Base-by-base conservation (phyloP, 1,284 basidiomycete species). In the Amylostereum chailletii region DNA sequence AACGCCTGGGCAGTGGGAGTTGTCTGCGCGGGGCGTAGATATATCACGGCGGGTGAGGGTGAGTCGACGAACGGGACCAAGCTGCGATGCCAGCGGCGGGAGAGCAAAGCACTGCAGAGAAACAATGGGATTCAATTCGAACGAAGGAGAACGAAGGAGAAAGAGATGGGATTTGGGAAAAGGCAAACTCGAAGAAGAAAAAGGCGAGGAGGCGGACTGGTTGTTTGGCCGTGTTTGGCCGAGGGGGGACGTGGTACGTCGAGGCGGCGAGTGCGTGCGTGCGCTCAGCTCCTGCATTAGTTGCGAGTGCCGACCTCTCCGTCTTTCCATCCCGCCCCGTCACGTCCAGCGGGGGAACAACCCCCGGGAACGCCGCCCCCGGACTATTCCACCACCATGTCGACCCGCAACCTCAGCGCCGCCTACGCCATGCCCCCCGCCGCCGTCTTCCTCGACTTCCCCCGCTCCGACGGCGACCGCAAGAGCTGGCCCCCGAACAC, bases 401-500 rank as follows among this genome's bases (percentile, higher is more conserved):
- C 70, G 19, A 48, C 60, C 36, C 64, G 72, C 49, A 56, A 50
- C 47, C 46, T 60, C 27, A 41, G 46, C 27, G 37, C 46, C 34
- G 51, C 46, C 5, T 51, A 67, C 4, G 51, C 62, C 6, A 58
- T 85, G 7, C 81, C 83, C 9, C 51, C 62, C 3, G 75, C 83
- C 53, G 69, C 78, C 3, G 60, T 67, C 1, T 83, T 67, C 61
- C 58, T 86, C 27, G 75, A 79, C 29, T 86, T 88, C 53, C 63
- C 70, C 10, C 62, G 75, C 34, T 73, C 78, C 2, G 86, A 90
- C 51, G 86, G 85, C 11, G 68, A 77, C 52, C 42, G 61, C 1
- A 52, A 51, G 6, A 63, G 62, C 26, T 82, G 79, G 75, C 86
- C 86, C 1, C 63, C 60, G 29, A 79, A 82, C 49, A 84, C 75